phyloP scores from a whole-genome alignment of 129 eudicot genomes.

The Erigeron canadensis region DNA sequence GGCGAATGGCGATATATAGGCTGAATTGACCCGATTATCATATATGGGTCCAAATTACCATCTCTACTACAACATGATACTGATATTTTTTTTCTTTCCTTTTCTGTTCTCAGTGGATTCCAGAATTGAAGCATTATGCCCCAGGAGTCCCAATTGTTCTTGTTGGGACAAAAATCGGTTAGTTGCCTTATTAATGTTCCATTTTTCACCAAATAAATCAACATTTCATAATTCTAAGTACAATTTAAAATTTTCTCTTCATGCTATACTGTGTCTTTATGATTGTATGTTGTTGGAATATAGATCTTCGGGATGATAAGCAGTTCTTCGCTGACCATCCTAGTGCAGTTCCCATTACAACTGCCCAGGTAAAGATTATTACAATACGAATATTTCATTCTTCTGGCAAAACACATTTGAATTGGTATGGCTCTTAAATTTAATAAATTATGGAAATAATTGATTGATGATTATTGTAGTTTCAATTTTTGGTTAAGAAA shows the following conservation, averaged over 20 bases:
- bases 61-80: background rate
- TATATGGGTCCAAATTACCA: background rate
- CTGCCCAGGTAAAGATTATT: conserved; percentile 45
- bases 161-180: conserved; percentile 59
- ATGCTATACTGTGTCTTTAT: background rate
- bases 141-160: conserved; percentile 60
- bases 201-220: conserved; percentile 2
- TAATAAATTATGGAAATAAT: background rate
- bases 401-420: background rate
- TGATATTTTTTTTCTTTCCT: conserved; percentile 7
- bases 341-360: conserved; percentile 53
- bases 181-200: conserved; percentile 9
- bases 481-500: background rate
- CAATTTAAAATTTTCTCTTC: background rate
- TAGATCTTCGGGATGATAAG: conserved; percentile 57
- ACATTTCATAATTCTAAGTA: too few species aligned
- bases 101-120: conserved; percentile 45
- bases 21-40: background rate
- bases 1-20: background rate
- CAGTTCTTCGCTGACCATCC: conserved; percentile 58
- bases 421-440: background rate
- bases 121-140: conserved; percentile 56
- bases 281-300: conserved; percentile 18
- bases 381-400: background rate
- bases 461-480: background rate